Conservation (phyloP, 768 basidiomycete genomes). For the Lentinula guzmanii region DNA sequence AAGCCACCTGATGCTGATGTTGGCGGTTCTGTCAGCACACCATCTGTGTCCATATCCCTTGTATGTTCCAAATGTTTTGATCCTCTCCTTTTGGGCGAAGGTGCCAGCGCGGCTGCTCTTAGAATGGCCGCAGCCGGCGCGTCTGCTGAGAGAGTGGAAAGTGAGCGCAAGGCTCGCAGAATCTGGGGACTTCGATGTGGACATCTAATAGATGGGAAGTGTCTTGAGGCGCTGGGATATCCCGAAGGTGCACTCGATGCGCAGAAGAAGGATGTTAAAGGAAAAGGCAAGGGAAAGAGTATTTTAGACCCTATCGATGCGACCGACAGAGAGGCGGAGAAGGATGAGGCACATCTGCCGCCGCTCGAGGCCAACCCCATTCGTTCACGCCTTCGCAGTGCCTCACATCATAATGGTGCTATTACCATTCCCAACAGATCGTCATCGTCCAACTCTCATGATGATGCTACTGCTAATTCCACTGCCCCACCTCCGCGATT, state of each 20-base stretch:
- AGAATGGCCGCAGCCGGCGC: conserved; percentile 30
- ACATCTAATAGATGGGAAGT: conserved; percentile 76
- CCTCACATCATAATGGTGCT: conserved; percentile 10
- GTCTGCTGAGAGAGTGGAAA: conserved; percentile 27
- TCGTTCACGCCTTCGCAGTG: conserved; percentile 53
- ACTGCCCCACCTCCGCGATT: neutral
- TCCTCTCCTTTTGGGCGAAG: conserved; percentile 46
- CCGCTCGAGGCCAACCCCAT: conserved; percentile 30
- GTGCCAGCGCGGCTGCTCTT: conserved; percentile 1
- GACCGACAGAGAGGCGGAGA: neutral
- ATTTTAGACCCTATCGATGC: conserved; percentile 8
- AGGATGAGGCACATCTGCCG: neutral
- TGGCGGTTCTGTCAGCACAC: conserved; percentile 5
- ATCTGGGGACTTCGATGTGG: conserved; percentile 76
- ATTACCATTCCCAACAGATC: neutral
- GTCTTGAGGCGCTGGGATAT: conserved; percentile 51
- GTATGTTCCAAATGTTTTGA: conserved; percentile 66
- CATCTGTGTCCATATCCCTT: conserved; percentile 25
- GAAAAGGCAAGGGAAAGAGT: conserved; percentile 35
- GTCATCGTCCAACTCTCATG: neutral
- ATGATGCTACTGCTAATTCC: conserved; percentile 5
- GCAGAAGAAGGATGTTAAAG: conserved; percentile 15
- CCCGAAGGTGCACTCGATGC: conserved; percentile 22
- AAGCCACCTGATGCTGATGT: conserved; percentile 10
- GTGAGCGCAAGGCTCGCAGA: conserved; percentile 38